Evolutionary conservation across 306 rosid genomes (phyloP), one percentile per base, ranked within the genome.

Genomic region (Datisca glomerata): DNA sequence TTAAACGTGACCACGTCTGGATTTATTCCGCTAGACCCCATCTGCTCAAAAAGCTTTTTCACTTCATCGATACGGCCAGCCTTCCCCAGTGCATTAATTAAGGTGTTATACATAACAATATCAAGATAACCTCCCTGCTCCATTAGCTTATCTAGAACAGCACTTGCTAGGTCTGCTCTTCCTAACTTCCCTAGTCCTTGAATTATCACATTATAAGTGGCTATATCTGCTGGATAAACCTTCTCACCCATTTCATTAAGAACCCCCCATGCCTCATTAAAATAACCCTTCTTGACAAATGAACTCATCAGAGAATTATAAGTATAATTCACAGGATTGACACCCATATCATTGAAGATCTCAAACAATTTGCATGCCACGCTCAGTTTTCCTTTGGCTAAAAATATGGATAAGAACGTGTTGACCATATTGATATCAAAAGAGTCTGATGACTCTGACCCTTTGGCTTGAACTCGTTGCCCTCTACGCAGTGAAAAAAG

Each of bases 141-240:
- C 66, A 74, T 53, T 24, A 89, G 83, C 45, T 75, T 73, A 49
- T 79, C 93, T 58, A 83, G 78, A 50, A 89, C 79, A 60, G 81
- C 53, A 55, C 85, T 72, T 8, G 95, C 97, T 35, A 83, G 78
- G 70, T 89, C 94, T 3, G 97, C 95, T 70, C 89, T 69, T 56
- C 97, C 93, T 80, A 87, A 62, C 73, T 83, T 77, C 21, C 94
- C 97, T 35, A 87, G 71, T 54, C 94, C 85, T 80, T 87, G 97
- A 55, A 87, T 72, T 45, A 83, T 72, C 72, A 80, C 51, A 52
- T 89, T 89, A 77, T 89, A 89, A 2, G 94, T 79, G 24, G 97
- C 93, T 56, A 89, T 65, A 55, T 89, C 93, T n/a, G 89, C 53
- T 0, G 91, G 79, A 51, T 75, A 83, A 43, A 76, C 57, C 48